Conservation (phyloP, 2,329 filamentous ascomycete species). For the Neonectria magnoliae region DNA sequence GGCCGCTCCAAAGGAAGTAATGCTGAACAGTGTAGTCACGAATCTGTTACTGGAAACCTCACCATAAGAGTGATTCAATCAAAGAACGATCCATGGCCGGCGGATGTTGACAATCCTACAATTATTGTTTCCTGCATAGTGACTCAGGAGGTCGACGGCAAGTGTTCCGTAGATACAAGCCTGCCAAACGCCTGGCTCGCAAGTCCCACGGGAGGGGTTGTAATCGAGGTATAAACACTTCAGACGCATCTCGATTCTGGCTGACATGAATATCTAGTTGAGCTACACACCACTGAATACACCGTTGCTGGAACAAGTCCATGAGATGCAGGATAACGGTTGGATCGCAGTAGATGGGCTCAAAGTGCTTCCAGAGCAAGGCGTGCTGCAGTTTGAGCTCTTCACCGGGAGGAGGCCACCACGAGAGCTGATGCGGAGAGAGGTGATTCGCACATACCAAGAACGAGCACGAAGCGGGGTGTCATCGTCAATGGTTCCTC, state of each 20-base stretch:
- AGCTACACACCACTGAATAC: no score
- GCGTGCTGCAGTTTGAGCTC: constrained; percentile 64
- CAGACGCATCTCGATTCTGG: not conserved
- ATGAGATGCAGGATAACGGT: no score
- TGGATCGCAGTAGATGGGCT: no score
- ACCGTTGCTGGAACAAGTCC: no score
- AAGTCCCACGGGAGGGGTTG: constrained; percentile 67
- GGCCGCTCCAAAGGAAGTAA: not conserved
- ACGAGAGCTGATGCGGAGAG: no score
- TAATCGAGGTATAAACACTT: constrained; percentile 51
- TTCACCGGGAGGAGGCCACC: no score
- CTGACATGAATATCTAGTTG: no score
- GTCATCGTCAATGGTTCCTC: no score
- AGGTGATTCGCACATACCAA: no score
- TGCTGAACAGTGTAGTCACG: not conserved
- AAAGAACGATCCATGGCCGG: constrained; percentile 26
- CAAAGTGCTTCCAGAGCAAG: constrained; percentile 66
- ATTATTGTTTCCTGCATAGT: constrained; percentile 30
- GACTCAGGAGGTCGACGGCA: constrained; percentile 15
- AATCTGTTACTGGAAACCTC: not conserved
- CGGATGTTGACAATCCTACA: constrained; percentile 19
- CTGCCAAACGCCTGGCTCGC: constrained; percentile 65
- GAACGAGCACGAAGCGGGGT: no score
- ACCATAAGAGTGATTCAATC: constrained; percentile 42
- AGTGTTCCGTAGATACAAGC: constrained; percentile 52